Percentiles rank a stretch among this genome's conserved stretches.
Conservation (phyloP, 805 yeast species). For the Ogataea populi-albae region DNA sequence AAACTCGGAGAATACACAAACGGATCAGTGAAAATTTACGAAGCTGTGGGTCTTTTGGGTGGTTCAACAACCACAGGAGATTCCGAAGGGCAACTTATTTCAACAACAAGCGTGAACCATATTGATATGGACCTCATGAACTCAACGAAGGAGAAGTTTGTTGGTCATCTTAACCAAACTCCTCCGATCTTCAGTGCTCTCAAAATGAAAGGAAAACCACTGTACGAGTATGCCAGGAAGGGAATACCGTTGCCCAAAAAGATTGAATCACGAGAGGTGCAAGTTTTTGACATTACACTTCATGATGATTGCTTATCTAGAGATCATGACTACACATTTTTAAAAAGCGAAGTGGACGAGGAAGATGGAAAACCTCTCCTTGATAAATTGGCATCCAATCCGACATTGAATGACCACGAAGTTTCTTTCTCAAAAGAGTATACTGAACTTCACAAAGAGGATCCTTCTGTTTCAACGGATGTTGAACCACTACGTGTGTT, state of each 20-base stretch:
- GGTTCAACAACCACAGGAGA: slow-evolving; percentile 93
- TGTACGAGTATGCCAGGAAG: slow-evolving; percentile 91
- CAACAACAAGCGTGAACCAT: slow-evolving; percentile 54
- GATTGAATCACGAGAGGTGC: slow-evolving; percentile 75
- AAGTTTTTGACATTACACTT: slow-evolving; percentile 53
- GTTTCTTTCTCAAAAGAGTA: slow-evolving; percentile 59
- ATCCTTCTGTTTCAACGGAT: slow-evolving; percentile 32
- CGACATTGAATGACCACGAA: slow-evolving; percentile 62
- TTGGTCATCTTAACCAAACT: slow-evolving; percentile 81
- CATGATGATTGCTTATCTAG: slow-evolving; percentile 49
- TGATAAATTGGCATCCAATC: slow-evolving; percentile 37
- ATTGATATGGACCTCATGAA: slow-evolving; percentile 52
- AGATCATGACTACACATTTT: slow-evolving; percentile 53
- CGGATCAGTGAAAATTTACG: slow-evolving; percentile 75
- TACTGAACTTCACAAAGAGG: slow-evolving; percentile 40
- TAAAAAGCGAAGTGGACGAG: slow-evolving; percentile 44
- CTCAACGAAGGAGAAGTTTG: slow-evolving; percentile 55
- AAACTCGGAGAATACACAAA: slow-evolving; percentile 66
- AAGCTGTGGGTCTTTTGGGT: slow-evolving; percentile 83
- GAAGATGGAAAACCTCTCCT: slow-evolving; percentile 43
- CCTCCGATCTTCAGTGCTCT: slow-evolving; percentile 96
- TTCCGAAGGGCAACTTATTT: slow-evolving; percentile 76
- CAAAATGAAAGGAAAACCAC: slow-evolving; percentile 89
- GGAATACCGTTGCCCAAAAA: slow-evolving; percentile 80
- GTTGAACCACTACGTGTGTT: slow-evolving; percentile 40